phyloP scores from a whole-genome alignment of 2,329 filamentous ascomycete genomes.

The Ambrosiella xylebori region DNA sequence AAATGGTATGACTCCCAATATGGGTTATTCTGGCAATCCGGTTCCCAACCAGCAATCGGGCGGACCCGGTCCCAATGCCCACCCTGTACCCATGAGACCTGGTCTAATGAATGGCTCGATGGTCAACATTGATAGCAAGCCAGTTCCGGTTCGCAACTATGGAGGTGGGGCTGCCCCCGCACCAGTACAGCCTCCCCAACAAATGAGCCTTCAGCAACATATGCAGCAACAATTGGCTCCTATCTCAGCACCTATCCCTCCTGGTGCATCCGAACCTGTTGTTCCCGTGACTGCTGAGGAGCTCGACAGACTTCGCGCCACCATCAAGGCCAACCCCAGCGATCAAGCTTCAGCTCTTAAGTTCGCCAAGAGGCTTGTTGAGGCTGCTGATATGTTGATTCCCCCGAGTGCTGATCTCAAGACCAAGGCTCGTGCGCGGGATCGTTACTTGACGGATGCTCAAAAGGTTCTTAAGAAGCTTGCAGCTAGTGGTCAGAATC shows the following conservation, averaged over 20 bases:
- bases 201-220: slow-evolving; percentile 20
- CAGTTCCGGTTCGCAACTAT: slow-evolving; percentile 41
- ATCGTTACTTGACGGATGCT: slow-evolving; percentile 70
- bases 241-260: slow-evolving; percentile 12
- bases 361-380: slow-evolving; percentile 68
- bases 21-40: slow-evolving; percentile 1
- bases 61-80: slow-evolving; percentile 21
- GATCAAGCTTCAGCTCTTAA: slow-evolving; percentile 56
- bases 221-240: slow-evolving; percentile 17
- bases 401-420: slow-evolving; percentile 48
- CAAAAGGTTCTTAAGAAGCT: slow-evolving; percentile 88
- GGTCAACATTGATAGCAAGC: slow-evolving; percentile 37
- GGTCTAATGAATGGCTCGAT: slow-evolving; percentile 43
- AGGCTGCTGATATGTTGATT: slow-evolving; percentile 64
- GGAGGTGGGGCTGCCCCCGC: slow-evolving; percentile 18
- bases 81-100: slow-evolving; percentile 45
- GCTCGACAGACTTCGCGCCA: slow-evolving; percentile 54
- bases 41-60: slow-evolving; percentile 8
- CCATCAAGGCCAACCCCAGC: slow-evolving; percentile 51
- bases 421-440: slow-evolving; percentile 55
- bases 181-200: slow-evolving; percentile 21
- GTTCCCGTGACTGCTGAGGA: slow-evolving; percentile 59
- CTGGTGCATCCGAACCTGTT: slow-evolving; percentile 17
- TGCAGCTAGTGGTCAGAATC: slow-evolving; percentile 44
- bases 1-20: background rate